phyloP scores from a whole-genome alignment of 495 filamentous ascomycete genomes.

The Penicillium paxilli region DNA sequence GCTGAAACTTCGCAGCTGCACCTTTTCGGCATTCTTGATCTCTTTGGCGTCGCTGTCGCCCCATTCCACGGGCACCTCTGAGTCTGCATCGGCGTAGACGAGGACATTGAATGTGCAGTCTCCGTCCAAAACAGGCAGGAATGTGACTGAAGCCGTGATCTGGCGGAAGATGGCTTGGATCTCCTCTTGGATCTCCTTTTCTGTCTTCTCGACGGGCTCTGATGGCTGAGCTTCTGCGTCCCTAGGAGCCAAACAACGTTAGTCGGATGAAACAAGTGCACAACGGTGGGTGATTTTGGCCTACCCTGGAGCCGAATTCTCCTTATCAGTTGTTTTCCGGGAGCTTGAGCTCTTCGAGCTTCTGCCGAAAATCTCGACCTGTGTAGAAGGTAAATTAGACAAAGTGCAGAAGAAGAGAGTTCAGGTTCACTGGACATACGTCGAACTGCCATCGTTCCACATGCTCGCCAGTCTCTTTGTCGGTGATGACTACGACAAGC shows the following conservation, averaged over 20 bases:
- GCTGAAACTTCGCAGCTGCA: conserved; percentile 92
- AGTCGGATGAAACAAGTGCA: neutral
- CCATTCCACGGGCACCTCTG: conserved; percentile 97
- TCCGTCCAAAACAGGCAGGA: conserved; percentile 87
- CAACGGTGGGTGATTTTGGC: conserved; percentile 5
- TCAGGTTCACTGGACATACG: conserved; percentile 45
- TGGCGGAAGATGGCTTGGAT: conserved; percentile 96
- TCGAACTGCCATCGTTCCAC: conserved; percentile 99
- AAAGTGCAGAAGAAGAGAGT: conserved; percentile 1
- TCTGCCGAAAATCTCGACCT: conserved; percentile 72
- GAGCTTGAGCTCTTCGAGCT: conserved; percentile 51
- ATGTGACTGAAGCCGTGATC: conserved; percentile 96
- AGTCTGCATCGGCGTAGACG: conserved; percentile 95
- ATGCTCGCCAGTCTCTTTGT: conserved; percentile 94
- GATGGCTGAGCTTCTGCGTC: conserved; percentile 30
- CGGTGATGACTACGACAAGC: conserved; percentile 92
- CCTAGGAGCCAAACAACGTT: conserved; percentile 17
- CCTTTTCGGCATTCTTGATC: conserved; percentile 93
- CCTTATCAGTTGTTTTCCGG: conserved; percentile 55
- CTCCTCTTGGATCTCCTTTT: conserved; percentile 90
- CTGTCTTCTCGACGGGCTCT: conserved; percentile 70
- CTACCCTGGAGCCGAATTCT: conserved; percentile 61
- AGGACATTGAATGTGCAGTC: conserved; percentile 98
- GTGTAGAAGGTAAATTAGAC: neutral
- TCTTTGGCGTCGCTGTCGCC: conserved; percentile 98